Conservation (phyloP, 768 basidiomycete genomes). For the Hygrophorus pudorinus region DNA sequence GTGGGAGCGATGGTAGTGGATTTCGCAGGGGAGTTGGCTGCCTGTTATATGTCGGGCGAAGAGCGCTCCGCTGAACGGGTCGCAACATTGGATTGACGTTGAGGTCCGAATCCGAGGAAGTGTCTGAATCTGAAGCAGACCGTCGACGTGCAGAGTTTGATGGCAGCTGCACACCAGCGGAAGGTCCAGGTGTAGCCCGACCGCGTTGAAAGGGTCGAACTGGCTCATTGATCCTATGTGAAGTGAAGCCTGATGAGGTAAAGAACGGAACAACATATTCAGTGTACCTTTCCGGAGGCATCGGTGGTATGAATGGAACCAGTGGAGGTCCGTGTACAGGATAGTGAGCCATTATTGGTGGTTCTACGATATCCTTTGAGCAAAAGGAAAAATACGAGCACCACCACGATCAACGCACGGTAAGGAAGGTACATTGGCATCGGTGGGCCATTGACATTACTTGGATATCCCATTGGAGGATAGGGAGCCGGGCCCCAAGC, state of each 20-base stretch:
- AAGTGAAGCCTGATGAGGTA: not conserved
- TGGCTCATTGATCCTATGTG: not conserved
- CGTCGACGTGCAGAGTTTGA: not conserved
- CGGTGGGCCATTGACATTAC: not conserved
- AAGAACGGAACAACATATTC: not conserved
- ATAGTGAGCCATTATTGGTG: not conserved
- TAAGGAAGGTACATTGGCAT: not conserved
- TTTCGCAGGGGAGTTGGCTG: constrained; percentile 26
- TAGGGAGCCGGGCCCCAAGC: not conserved
- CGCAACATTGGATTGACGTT: constrained; percentile 15
- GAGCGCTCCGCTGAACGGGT: constrained; percentile 21
- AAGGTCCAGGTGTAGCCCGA: not conserved
- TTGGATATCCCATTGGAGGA: not conserved
- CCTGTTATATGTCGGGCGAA: constrained; percentile 19
- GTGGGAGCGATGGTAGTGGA: constrained; percentile 56
- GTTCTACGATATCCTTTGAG: not conserved
- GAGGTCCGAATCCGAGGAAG: not conserved
- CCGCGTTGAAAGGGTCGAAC: not conserved
- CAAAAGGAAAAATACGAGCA: not conserved
- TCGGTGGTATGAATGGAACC: not conserved
- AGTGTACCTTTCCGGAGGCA: not conserved
- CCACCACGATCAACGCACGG: not conserved
- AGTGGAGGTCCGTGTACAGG: not conserved
- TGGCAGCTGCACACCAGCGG: not conserved
- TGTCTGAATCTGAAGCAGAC: not conserved